Base-by-base conservation (phyloP, 73 alveolate genomes). In the Stentor roeselii region DNA sequence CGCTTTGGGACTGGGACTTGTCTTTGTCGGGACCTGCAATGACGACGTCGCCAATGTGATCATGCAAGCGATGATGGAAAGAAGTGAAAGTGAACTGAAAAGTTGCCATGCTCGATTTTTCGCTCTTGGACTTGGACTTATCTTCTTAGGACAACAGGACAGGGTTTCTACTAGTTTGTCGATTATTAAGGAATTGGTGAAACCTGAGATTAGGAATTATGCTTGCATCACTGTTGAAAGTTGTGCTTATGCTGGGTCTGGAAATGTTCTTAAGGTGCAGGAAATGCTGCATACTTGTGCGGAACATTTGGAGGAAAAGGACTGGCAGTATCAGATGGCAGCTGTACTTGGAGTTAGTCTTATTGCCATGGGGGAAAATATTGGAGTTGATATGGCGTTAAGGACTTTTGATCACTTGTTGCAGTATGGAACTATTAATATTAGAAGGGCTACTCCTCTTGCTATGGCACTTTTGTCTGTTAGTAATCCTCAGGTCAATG, bases 21-120 rank as follows among this genome's bases (percentile, higher is more conserved):
- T 27, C n/a, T 96, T 89, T 86, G 92, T 92, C 60, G 99, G 98
- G 14, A 91, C 98, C 75, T 94, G 99, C 42, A 92, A 92, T 92
- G 99, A 96, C 76, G 99, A 95, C 27, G 99, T 95, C 61, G 98
- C 99, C 31, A 90, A 96, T 84, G 97, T 96, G 38, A 95, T 98
- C 75, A 78, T 97, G 75, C 88, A 95, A 90, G 87, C 97, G 31
- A 90, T 98, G 58, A 83, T 92, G 88, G 99, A 95, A 76, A 93
- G 97, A 85, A 97, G 92, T 31, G 97, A 94, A 35, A 85, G 94
- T 42, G 91, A 87, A 58, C 95, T 96, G 4, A 98, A 95, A 85
- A 82, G 87, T 77, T 96, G 97, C 42, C 90, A 89, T 82, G 94
- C 98, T 35, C 93, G 98, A 85, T 86, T 93, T 78, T 96, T 92